Conservation (phyloP, 2,329 filamentous ascomycete species). For the Cyphellophora attinorum region DNA sequence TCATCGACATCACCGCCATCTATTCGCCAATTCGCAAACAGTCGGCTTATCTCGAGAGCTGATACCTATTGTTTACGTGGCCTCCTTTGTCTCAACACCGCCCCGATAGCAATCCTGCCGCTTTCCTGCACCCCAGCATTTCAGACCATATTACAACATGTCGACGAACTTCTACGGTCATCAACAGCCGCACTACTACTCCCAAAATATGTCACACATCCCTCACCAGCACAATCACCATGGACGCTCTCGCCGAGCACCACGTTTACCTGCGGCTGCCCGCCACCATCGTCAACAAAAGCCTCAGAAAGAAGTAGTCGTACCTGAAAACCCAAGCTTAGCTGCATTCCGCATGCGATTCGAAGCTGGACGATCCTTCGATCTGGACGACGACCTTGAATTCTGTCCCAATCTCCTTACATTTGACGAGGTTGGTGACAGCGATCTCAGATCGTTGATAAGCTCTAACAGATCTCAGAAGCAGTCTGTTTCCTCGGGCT, state of each 20-base stretch:
- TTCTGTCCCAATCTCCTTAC: constrained; percentile 90
- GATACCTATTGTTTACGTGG: too few relatives aligned
- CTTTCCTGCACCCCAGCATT: background rate
- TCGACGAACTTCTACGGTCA: constrained; percentile 39
- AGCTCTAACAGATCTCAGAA: constrained; percentile 46
- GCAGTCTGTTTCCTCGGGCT: constrained; percentile 80
- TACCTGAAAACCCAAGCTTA: constrained; percentile 63
- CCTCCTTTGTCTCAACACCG: too few relatives aligned
- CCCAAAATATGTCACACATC: constrained; percentile 39
- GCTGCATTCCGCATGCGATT: constrained; percentile 76
- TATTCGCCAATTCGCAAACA: too few relatives aligned
- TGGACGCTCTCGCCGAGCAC: constrained; percentile 73
- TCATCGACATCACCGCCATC: too few relatives aligned
- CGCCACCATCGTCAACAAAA: constrained; percentile 79
- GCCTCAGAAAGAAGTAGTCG: constrained; percentile 69
- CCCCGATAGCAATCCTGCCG: too few relatives aligned
- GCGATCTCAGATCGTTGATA: constrained; percentile 10
- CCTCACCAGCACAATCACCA: constrained; percentile 38
- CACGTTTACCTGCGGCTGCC: constrained; percentile 69
- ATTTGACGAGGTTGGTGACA: constrained; percentile 69
- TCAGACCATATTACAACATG: constrained; percentile 23
- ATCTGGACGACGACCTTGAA: constrained; percentile 90
- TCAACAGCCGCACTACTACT: constrained; percentile 39
- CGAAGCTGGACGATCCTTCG: constrained; percentile 85
- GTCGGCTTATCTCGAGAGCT: too few relatives aligned